Evolutionary conservation across 495 filamentous ascomycete genomes (phyloP).

Genomic region (Parathielavia hyrcaniae): DNA sequence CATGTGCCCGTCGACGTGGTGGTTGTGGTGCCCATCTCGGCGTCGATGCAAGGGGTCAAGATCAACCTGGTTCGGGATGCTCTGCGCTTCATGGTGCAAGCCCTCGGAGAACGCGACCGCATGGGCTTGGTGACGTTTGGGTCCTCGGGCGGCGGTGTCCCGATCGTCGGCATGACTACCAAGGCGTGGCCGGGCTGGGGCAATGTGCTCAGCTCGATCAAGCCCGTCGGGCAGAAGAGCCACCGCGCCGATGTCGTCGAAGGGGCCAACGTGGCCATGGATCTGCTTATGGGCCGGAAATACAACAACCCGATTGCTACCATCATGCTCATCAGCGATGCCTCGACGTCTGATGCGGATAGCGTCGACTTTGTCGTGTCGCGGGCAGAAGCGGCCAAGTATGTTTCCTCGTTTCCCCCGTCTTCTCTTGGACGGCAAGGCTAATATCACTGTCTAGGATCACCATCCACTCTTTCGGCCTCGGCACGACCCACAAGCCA

Average conservation of each 20-base stretch:
- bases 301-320: slow-evolving; percentile 93
- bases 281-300: slow-evolving; percentile 95
- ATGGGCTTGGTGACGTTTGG: slow-evolving; percentile 99
- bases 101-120: slow-evolving; percentile 86
- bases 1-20: slow-evolving; percentile 96
- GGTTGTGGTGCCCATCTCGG: slow-evolving; percentile 93
- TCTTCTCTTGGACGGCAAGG: background rate
- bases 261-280: slow-evolving; percentile 97
- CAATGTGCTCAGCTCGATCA: slow-evolving; percentile 79
- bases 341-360: slow-evolving; percentile 92
- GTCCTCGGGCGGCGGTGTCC: slow-evolving; percentile 86
- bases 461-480: slow-evolving; percentile 90
- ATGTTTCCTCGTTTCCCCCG: slow-evolving; percentile 32
- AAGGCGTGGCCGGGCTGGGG: slow-evolving; percentile 91
- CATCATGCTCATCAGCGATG: slow-evolving; percentile 96
- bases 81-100: slow-evolving; percentile 84
- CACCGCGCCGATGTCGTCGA: slow-evolving; percentile 95
- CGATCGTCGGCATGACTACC: slow-evolving; percentile 94
- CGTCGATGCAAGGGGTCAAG: slow-evolving; percentile 98
- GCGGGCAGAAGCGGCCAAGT: slow-evolving; percentile 97
- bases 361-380: slow-evolving; percentile 98
- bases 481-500: slow-evolving; percentile 95
- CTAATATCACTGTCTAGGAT: slow-evolving; percentile 51
- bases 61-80: slow-evolving; percentile 93
- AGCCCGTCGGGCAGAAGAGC: slow-evolving; percentile 93